Evolutionary conservation across 1,284 basidiomycete species (phyloP), one percentile per base, ranked within the genome.

Genomic region (Erythrobasidium hasegawianum): DNA sequence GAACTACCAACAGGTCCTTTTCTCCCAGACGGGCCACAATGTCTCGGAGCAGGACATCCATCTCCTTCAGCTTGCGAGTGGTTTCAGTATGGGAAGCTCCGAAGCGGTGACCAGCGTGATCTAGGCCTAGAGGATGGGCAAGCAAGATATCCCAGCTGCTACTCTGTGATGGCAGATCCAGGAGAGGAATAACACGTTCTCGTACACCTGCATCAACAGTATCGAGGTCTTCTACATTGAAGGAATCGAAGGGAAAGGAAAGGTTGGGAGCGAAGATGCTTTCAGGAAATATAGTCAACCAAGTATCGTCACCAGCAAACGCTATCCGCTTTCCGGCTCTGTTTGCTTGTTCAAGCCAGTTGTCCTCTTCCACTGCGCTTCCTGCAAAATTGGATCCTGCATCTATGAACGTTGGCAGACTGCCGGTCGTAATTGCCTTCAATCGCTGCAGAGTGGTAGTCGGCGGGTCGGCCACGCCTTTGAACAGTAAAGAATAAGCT

Each of bases 171-270:
- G 85, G 79, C 0, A 84, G 70, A 64, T 72, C 58, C 5, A 97
- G 81, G 13, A 94, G 83, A 0, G 90, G 88, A 71, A 92, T 86
- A n/a, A 98, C 82, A 73, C 91, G 86, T 13, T 79, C 74, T 47
- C 88, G 86, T 64, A 98, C 93, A 9, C 95, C 94, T 57, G 87
- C 81, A 75, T 98, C 96, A 40, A 98, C 96, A 0, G 90, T 89
- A 75, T 98, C 91, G 16, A 98, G 82, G 76, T 98, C 96, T 77
- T 97, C 95, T 67, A 99, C 95, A 77, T 98, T 95, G 83, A 99
- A 98, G 0, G 92, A 97, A 77, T 97, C 93, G 76, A 87, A 97
- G 0, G 92, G 87, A 76, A 86, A 87, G 0, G 85, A 82, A 79
- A 88, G 85, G 70, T 87, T 86, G 29, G 79, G 38, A 5, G 60